These are phyloP conservation scores for Corylus heterophylla DNA, from an alignment of 306 rosid genomes.

Conservation along the genomic window DNA sequence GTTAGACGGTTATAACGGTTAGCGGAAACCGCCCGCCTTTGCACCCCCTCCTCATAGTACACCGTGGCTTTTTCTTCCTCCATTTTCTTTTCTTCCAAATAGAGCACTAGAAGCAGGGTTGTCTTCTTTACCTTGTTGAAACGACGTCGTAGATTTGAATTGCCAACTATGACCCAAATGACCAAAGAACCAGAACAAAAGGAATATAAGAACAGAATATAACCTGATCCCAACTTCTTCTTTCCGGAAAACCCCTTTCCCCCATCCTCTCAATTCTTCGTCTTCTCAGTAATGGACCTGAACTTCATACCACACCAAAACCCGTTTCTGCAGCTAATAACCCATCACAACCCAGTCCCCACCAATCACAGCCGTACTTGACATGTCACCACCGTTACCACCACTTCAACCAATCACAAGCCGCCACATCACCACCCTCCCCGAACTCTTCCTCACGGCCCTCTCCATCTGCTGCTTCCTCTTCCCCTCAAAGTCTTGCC, in stretches of 20 bases:
- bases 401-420: conserved; percentile 44
- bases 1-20: too few species aligned
- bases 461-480: conserved; percentile 62
- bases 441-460: conserved; percentile 63
- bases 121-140: too few species aligned
- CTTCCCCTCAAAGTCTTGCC: conserved; percentile 53
- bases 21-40: too few species aligned
- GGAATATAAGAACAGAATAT: too few species aligned
- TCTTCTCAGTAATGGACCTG: conserved; percentile 30
- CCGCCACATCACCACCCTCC: conserved; percentile 45
- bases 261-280: neutral
- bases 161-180: neutral
- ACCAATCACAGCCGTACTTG: neutral
- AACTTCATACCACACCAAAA: neutral
- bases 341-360: neutral
- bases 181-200: neutral
- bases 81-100: too few species aligned
- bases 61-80: too few species aligned
- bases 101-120: too few species aligned
- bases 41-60: too few species aligned
- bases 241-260: neutral
- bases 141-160: too few species aligned
- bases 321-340: neutral
- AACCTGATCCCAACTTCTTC: conserved; percentile 12
- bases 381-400: conserved; percentile 47